A percentile compares a stretch with the other conserved stretches of the same genome.
Conservation (phyloP, 2,329 filamentous ascomycete species). For the Alternaria rosae region DNA sequence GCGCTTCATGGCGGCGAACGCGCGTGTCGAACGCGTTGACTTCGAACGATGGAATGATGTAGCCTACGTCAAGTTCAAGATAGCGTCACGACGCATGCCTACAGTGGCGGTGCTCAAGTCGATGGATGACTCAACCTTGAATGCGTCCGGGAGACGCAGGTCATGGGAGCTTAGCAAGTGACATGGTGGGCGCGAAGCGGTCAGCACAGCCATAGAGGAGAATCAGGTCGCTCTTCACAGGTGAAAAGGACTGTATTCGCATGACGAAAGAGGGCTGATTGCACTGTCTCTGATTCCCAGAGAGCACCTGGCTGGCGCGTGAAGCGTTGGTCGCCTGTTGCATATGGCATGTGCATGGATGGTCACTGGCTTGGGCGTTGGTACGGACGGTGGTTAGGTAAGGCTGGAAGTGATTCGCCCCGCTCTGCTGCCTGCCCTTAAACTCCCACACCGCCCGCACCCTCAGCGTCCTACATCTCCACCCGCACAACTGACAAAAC, state of each 20-base stretch:
- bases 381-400: conserved; percentile 10
- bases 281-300: conserved; percentile 17
- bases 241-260: conserved; percentile 29
- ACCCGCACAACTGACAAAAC: conserved; percentile 26
- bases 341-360: background rate
- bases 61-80: background rate
- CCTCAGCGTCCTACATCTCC: conserved; percentile 34
- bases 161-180: conserved; percentile 43
- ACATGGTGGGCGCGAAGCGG: conserved; percentile 32
- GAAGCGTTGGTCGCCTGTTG: conserved; percentile 10
- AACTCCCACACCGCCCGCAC: conserved; percentile 45
- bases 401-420: conserved; percentile 29
- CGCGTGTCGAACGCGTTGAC: conserved; percentile 4
- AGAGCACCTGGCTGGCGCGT: conserved; percentile 20
- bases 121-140: conserved; percentile 26
- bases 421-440: conserved; percentile 43
- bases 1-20: conserved; percentile 8
- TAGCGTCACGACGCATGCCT: background rate
- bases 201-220: conserved; percentile 40
- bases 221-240: conserved; percentile 30
- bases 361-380: conserved; percentile 16
- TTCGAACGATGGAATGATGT: background rate
- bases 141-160: conserved; percentile 12
- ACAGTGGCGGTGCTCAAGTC: background rate
- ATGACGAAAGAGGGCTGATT: conserved; percentile 20